These are phyloP conservation scores for Fonticula alba DNA, from an alignment of 78 protist species.

Conservation along the genomic window DNA sequence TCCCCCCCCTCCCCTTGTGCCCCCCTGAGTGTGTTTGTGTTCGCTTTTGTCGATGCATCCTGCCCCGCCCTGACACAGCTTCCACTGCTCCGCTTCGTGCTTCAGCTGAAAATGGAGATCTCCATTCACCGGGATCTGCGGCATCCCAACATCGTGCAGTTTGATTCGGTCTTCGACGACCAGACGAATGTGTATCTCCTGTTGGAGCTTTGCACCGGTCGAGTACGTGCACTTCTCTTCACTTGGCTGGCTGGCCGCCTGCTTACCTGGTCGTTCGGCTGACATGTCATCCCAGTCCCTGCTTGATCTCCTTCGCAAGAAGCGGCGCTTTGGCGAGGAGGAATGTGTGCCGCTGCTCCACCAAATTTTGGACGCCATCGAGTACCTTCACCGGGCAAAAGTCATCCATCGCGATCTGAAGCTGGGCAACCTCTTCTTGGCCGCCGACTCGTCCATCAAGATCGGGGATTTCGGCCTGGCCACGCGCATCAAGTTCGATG, in stretches of 20 bases:
- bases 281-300: conserved; percentile 23
- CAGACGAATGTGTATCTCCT: conserved; percentile 69
- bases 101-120: conserved; percentile 67
- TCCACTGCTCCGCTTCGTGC: no score
- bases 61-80: no score
- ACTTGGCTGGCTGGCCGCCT: not conserved
- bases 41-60: no score
- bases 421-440: conserved; percentile 75
- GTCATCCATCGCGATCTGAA: conserved; percentile 74
- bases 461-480: conserved; percentile 96
- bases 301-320: conserved; percentile 41
- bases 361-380: conserved; percentile 27
- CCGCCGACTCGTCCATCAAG: conserved; percentile 41
- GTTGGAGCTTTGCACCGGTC: conserved; percentile 80
- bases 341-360: conserved; percentile 45
- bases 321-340: conserved; percentile 29
- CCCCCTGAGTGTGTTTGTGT: no score
- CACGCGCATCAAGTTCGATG: conserved; percentile 37
- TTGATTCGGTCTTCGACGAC: conserved; percentile 68
- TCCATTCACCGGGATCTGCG: conserved; percentile 60
- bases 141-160: conserved; percentile 73
- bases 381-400: conserved; percentile 31
- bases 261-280: no score
- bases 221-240: conserved; percentile 30
- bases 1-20: no score